phyloP scores from a whole-genome alignment of 768 basidiomycete genomes.

The Boletellus ananas region DNA sequence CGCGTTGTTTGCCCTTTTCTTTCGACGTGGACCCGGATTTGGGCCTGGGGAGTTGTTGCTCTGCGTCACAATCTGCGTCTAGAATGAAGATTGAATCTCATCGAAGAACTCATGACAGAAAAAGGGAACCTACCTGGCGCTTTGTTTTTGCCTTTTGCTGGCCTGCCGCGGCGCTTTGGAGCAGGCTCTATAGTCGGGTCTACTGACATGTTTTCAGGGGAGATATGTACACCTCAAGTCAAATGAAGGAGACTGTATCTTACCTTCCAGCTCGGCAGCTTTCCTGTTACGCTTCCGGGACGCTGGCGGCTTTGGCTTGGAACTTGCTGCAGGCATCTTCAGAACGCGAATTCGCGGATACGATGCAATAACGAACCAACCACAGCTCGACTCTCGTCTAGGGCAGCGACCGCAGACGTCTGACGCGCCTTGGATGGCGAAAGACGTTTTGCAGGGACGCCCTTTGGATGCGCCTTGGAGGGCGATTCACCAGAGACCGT shows the following conservation, averaged over 20 bases:
- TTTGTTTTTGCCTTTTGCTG: slow-evolving; percentile 13
- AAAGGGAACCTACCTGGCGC: neutral
- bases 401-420: neutral
- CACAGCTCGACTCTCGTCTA: neutral
- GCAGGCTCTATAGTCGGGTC: neutral
- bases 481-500: slow-evolving; percentile 48
- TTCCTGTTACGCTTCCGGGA: slow-evolving; percentile 13
- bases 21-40: slow-evolving; percentile 9
- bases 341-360: neutral
- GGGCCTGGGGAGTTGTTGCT: neutral
- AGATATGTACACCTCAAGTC: neutral
- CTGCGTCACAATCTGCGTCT: slow-evolving; percentile 3
- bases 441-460: neutral
- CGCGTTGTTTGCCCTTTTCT: slow-evolving; percentile 4
- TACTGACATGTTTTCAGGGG: neutral
- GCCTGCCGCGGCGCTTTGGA: slow-evolving; percentile 15
- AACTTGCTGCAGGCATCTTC: slow-evolving; percentile 8
- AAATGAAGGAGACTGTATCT: neutral
- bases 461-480: slow-evolving; percentile 22
- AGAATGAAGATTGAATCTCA: neutral
- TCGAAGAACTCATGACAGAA: neutral
- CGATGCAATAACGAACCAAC: slow-evolving; percentile 11
- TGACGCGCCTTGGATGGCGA: slow-evolving; percentile 3
- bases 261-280: slow-evolving; percentile 2
- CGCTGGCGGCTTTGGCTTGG: slow-evolving; percentile 5